Conservation (phyloP, 306 rosid species). For the Trichosanthes cucumerina region DNA sequence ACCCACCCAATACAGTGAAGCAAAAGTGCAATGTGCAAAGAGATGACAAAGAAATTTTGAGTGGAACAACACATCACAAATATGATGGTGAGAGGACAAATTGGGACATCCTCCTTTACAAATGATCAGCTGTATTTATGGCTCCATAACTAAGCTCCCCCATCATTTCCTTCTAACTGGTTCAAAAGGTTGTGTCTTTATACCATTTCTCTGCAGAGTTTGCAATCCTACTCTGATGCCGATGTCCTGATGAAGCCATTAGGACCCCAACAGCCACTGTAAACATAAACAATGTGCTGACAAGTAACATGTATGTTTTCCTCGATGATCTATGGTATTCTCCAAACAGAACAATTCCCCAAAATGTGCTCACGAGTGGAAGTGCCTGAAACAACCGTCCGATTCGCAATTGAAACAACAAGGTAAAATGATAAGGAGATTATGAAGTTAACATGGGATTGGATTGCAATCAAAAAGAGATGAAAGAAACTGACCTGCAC, state of each 20-base stretch:
- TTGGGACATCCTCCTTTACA: too few relatives aligned
- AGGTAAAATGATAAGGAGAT: not conserved
- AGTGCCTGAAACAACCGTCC: slow-evolving; percentile 53
- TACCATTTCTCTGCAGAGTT: not conserved
- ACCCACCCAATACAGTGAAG: too few relatives aligned
- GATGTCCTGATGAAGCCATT: slow-evolving; percentile 81
- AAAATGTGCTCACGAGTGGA: slow-evolving; percentile 87
- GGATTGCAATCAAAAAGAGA: not conserved
- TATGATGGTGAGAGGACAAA: too few relatives aligned
- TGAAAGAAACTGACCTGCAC: slow-evolving; percentile 62
- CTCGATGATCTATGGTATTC: slow-evolving; percentile 73
- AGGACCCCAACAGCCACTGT: slow-evolving; percentile 57
- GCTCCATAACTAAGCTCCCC: too few relatives aligned
- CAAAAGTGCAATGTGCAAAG: too few relatives aligned
- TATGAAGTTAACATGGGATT: not conserved
- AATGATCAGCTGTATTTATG: too few relatives aligned
- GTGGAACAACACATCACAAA: too few relatives aligned
- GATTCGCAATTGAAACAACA: not conserved
- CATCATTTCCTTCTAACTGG: not conserved
- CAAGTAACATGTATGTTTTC: slow-evolving; percentile 50
- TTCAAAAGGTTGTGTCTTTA: not conserved
- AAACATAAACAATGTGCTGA: slow-evolving; percentile 65
- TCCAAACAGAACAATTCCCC: slow-evolving; percentile 73
- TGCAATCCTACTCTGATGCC: slow-evolving; percentile 21
- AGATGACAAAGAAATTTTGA: too few relatives aligned